Evolutionary conservation across 2,329 filamentous ascomycete species (phyloP).

Genomic region (Cercospora brassicicola): DNA sequence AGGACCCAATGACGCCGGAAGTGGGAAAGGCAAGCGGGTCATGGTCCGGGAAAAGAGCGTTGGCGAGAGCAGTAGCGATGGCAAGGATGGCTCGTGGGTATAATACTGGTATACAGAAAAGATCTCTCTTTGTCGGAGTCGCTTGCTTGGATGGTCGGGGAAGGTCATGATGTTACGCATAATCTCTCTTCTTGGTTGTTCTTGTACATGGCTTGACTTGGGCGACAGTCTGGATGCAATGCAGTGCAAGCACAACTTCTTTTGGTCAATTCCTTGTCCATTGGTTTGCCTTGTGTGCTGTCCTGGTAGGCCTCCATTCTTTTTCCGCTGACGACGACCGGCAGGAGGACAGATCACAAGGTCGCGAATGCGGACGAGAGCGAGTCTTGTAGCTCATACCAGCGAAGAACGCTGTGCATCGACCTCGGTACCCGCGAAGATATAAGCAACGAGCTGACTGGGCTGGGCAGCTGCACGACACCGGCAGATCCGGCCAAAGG

Average conservation of each 20-base stretch:
- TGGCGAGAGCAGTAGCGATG: constrained; percentile 4
- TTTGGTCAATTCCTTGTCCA: not conserved
- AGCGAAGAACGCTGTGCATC: not conserved
- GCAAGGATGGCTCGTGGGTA: constrained; percentile 6
- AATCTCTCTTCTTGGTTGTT: constrained; percentile 1
- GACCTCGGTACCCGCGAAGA: not conserved
- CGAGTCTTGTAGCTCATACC: not conserved
- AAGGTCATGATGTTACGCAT: constrained; percentile 7
- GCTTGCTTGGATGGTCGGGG: not conserved
- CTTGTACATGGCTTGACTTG: constrained; percentile 4
- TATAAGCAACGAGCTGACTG: not conserved
- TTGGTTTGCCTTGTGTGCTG: not conserved
- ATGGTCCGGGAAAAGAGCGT: constrained; percentile 15
- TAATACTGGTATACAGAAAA: not conserved
- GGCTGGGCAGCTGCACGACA: not conserved
- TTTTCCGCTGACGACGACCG: not conserved
- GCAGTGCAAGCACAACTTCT: constrained; percentile 5
- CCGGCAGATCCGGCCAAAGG: not conserved
- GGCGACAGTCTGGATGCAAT: not conserved
- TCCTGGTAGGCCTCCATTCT: not conserved
- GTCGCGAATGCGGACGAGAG: not conserved
- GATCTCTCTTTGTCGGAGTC: not conserved
- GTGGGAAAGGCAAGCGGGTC: constrained; percentile 7
- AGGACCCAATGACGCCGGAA: not conserved
- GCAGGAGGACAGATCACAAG: not conserved